Evolutionary conservation across 352 stramenopile genomes (phyloP), one percentile per base, ranked within the genome.

Genomic region (Pythium brachiatum): DNA sequence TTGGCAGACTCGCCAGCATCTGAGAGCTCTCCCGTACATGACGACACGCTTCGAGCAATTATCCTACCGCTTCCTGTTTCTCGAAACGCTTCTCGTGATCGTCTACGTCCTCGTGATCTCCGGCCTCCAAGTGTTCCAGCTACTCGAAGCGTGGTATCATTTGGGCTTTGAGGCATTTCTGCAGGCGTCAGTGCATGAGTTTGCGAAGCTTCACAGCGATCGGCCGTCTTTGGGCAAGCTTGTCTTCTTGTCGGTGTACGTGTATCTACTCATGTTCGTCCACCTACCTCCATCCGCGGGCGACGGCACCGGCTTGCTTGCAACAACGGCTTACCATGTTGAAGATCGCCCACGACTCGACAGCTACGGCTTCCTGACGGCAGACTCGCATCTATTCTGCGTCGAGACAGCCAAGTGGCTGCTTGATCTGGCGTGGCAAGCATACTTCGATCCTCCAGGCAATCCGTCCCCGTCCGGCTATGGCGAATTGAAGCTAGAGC

Each of bases 251-350:
- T 92, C 83, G 9, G 76, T 95, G 20, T 90, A 91, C 53, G 86
- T 93, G 26, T 92, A 89, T 60, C 57, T 95, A 34, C 72, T 91
- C 57, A 86, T 95, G 79, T 92, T 90, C 60, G 86, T 93, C 26
- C 86, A 95, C 44, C 66, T 91, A 16, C 86, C 86, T 16, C 82
- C 86, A 31, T 71, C 76, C 7, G 72, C 72, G 13, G 76, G 78
- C 0, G 69, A 78, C 21, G 70, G 72, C 6, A 86, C 68, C 0
- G 80, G 82, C 2, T 53, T 92, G 27, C 57, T 92, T 2, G 68
- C 60, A 13, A 85, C 83, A 2, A 92, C 84, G n/a, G 79, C 82
- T 20, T 90, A 89, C 39, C 78, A 92, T 34, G 73, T 93, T 12
- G 69, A 92, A 53, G 81, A 92, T 43, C 75, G 73, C 23, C 78